Conservation (phyloP, 140 eudicot genomes). For the Ambrosia hybrid region DNA sequence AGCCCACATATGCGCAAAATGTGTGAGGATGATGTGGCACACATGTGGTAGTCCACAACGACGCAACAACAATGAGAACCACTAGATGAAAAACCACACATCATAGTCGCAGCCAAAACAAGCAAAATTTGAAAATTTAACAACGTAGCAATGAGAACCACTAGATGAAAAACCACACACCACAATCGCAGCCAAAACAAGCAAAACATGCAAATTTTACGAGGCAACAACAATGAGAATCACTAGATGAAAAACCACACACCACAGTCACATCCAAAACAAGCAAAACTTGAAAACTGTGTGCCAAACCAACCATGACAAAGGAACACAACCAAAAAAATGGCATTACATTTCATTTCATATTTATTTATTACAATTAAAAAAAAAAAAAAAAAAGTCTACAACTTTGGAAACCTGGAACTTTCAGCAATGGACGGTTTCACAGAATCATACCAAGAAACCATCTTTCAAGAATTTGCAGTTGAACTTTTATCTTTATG, state of each 20-base stretch:
- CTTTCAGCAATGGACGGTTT: constrained; percentile 12
- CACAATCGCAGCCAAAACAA: not conserved
- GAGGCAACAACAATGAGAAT: no score
- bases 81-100: not conserved
- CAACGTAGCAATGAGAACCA: no score
- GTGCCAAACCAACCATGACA: not conserved
- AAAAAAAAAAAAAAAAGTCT: not conserved
- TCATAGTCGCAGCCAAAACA: not conserved
- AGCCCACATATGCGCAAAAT: no score
- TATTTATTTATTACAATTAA: not conserved
- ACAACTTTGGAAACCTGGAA: constrained; percentile 19
- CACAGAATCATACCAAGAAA: constrained; percentile 12
- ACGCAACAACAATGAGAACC: no score
- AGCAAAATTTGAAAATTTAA: not conserved
- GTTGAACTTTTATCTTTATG: not conserved
- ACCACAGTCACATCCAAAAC: not conserved
- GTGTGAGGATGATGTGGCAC: no score
- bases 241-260: not conserved
- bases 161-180: not conserved
- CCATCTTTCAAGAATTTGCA: not conserved
- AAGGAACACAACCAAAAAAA: constrained; percentile 17
- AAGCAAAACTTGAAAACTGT: not conserved
- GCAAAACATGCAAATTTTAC: not conserved
- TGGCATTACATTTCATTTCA: constrained; percentile 9
- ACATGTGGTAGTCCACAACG: no score